These are phyloP conservation scores for Plasmodium berghei DNA, from an alignment of 169 alveolate species.

Conservation along the genomic window DNA sequence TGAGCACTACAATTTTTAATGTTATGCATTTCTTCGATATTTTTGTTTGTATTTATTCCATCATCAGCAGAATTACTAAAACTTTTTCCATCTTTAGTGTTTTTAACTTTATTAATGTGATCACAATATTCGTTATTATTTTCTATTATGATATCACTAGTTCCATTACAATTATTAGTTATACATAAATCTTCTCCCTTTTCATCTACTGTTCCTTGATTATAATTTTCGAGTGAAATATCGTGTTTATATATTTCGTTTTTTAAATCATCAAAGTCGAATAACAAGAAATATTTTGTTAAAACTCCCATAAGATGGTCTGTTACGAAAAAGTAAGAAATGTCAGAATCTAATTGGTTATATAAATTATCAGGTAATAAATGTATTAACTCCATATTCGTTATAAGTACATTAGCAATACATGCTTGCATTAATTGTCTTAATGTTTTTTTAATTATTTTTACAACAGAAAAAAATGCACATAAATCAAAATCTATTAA, in stretches of 20 bases:
- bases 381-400: conserved; percentile 70
- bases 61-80: not conserved
- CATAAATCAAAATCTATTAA: conserved; percentile 79
- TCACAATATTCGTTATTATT: too few relatives aligned
- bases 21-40: not conserved
- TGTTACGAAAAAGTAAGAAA: conserved; percentile 71
- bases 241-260: not conserved
- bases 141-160: too few relatives aligned
- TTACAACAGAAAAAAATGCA: conserved; percentile 80
- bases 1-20: too few relatives aligned
- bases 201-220: not conserved
- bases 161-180: not conserved
- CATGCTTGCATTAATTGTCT: conserved; percentile 83
- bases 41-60: not conserved
- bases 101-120: not conserved
- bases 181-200: not conserved
- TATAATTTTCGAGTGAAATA: not conserved
- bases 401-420: conserved; percentile 75
- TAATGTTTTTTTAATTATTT: conserved; percentile 78
- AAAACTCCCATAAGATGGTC: conserved; percentile 75
- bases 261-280: conserved; percentile 62
- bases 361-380: conserved; percentile 51
- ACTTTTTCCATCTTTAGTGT: not conserved
- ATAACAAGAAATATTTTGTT: conserved; percentile 70
- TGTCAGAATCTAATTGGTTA: conserved; percentile 22